Evolutionary conservation across 1,284 basidiomycete species (phyloP).

Genomic region (Amylostereum chailletii): DNA sequence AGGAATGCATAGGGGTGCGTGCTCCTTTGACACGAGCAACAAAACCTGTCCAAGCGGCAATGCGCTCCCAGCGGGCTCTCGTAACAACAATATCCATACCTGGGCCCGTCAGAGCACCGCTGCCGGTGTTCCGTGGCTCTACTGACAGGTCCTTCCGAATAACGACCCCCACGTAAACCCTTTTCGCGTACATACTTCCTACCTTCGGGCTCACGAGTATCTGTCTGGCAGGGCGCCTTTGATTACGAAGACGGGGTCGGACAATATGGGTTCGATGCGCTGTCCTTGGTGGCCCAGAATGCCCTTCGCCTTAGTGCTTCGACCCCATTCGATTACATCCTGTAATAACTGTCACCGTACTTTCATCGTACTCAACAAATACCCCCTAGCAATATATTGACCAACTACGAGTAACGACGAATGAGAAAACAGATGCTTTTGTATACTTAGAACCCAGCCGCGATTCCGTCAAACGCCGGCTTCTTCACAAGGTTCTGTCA

Average conservation of each 20-base stretch:
- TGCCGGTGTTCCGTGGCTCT: conserved; percentile 28
- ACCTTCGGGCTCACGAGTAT: too few species aligned
- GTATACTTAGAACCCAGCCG: conserved; percentile 7
- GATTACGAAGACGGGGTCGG: conserved; percentile 26
- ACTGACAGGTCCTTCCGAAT: conserved; percentile 30
- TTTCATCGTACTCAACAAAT: too few species aligned
- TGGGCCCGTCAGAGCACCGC: conserved; percentile 25
- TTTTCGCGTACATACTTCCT: too few species aligned
- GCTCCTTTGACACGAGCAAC: conserved; percentile 24
- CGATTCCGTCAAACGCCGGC: conserved; percentile 14
- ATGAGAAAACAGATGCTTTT: too few species aligned
- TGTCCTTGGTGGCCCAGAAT: conserved; percentile 14
- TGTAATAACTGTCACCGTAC: conserved; percentile 5
- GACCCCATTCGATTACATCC: conserved; percentile 19
- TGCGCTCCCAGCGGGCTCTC: conserved; percentile 14
- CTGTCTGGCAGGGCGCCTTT: conserved; percentile 14
- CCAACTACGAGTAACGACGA: too few species aligned
- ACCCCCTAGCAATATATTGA: too few species aligned
- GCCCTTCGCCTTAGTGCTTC: conserved; percentile 9
- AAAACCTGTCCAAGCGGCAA: conserved; percentile 21
- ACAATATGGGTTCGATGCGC: conserved; percentile 17
- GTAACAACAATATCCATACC: conserved; percentile 22
- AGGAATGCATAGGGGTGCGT: conserved; percentile 19
- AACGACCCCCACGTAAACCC: conserved; percentile 20
- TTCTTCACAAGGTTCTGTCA: conserved; percentile 13